phyloP scores from a whole-genome alignment of 1,139 yeast species.

The Yamadazyma sp. region DNA sequence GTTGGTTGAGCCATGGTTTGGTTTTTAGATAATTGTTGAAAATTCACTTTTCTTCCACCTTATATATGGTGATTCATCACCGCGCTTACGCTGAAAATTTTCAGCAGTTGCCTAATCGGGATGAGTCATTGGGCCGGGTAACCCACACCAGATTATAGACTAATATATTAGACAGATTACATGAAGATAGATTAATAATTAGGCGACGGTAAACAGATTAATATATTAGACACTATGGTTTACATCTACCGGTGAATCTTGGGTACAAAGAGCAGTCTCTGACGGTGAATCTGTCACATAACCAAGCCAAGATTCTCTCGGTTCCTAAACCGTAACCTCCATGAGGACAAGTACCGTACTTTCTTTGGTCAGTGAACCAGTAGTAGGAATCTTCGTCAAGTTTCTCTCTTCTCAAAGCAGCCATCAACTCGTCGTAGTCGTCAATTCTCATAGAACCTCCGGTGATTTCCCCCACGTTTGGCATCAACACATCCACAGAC shows the following conservation, averaged over 20 bases:
- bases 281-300: conserved; percentile 95
- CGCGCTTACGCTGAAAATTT: conserved; percentile 28
- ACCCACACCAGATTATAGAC: neutral
- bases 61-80: conserved; percentile 25
- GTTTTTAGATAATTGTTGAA: neutral
- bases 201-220: neutral
- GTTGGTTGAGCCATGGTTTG: conserved; percentile 37
- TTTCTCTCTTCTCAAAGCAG: conserved; percentile 89
- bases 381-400: conserved; percentile 79
- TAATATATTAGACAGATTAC: neutral
- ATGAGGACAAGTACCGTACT: conserved; percentile 96
- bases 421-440: conserved; percentile 76
- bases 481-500: conserved; percentile 97
- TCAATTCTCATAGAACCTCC: conserved; percentile 99
- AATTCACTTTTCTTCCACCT: neutral
- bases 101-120: conserved; percentile 24
- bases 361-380: conserved; percentile 95
- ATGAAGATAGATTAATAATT: conserved; percentile 2
- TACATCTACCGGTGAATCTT: conserved; percentile 96
- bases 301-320: conserved; percentile 97
- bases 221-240: conserved; percentile 74
- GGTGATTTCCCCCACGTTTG: conserved; percentile 96
- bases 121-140: conserved; percentile 5
- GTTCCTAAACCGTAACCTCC: conserved; percentile 99
- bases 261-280: conserved; percentile 98